Conservation (phyloP, 805 yeast genomes). For the Yamadazyma paraphyllophila region DNA sequence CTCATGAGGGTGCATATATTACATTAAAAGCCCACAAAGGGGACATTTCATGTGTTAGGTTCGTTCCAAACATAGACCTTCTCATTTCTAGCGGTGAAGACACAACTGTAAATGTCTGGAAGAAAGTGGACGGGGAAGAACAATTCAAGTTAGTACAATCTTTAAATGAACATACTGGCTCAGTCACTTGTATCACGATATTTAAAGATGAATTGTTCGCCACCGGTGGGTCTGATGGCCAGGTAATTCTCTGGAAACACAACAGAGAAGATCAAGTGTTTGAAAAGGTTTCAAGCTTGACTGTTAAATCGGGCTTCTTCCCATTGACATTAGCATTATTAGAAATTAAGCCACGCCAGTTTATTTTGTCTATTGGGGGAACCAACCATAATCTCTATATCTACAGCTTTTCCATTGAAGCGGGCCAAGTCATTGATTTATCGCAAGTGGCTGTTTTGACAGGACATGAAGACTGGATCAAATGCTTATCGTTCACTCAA, state of each 20-base stretch:
- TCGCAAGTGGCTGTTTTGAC: slow-evolving; percentile 52
- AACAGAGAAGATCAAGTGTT: slow-evolving; percentile 15
- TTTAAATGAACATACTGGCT: slow-evolving; percentile 41
- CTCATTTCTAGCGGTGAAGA: slow-evolving; percentile 72
- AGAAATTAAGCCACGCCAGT: slow-evolving; percentile 30
- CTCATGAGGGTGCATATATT: slow-evolving; percentile 44
- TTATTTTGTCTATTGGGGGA: slow-evolving; percentile 70
- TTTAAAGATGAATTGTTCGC: slow-evolving; percentile 38
- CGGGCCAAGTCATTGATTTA: background rate
- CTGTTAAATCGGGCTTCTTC: slow-evolving; percentile 46
- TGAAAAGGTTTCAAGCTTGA: slow-evolving; percentile 27
- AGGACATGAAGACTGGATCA: slow-evolving; percentile 98
- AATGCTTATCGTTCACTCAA: slow-evolving; percentile 60
- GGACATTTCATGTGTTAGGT: slow-evolving; percentile 64
- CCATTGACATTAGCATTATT: slow-evolving; percentile 34
- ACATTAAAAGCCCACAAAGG: slow-evolving; percentile 62
- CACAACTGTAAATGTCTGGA: slow-evolving; percentile 61
- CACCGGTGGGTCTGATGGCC: slow-evolving; percentile 67
- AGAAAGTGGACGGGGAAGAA: slow-evolving; percentile 23
- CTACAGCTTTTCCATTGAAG: slow-evolving; percentile 39
- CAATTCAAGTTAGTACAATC: slow-evolving; percentile 29
- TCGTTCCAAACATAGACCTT: slow-evolving; percentile 41
- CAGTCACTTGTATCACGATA: slow-evolving; percentile 56
- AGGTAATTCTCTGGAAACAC: slow-evolving; percentile 49
- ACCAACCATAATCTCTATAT: slow-evolving; percentile 56